A percentile compares a stretch with the other conserved stretches of the same genome.
Conservation (phyloP, 2,329 filamentous ascomycete species). For the Incumbomyces delicatus region DNA sequence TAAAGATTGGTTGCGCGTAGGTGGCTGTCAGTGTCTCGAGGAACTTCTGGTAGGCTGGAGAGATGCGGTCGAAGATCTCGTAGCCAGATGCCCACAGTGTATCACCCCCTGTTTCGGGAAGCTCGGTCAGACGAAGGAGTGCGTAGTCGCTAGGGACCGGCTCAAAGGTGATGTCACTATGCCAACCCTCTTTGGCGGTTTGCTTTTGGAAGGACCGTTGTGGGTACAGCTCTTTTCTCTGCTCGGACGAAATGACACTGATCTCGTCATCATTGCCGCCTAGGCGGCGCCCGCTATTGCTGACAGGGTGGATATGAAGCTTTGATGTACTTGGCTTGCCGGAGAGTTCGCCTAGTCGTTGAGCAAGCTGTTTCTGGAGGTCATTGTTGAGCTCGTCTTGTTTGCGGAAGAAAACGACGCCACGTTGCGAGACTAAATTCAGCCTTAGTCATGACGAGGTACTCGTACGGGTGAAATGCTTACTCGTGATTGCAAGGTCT, state of each 20-base stretch:
- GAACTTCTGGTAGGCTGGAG: conserved; percentile 61
- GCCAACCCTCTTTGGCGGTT: conserved; percentile 48
- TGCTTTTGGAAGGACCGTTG: too few relatives aligned
- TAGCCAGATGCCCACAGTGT: conserved; percentile 72
- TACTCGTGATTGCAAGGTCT: conserved; percentile 59
- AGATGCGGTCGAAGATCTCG: conserved; percentile 71
- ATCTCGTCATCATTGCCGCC: conserved; percentile 41
- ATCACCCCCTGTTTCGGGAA: conserved; percentile 69
- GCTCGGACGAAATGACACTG: conserved; percentile 41
- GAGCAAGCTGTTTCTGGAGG: conserved; percentile 44
- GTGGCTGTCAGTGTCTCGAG: conserved; percentile 32
- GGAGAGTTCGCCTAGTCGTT: conserved; percentile 38
- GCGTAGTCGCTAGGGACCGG: conserved; percentile 80
- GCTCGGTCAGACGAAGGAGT: conserved; percentile 80
- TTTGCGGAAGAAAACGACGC: conserved; percentile 46
- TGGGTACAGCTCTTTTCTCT: too few relatives aligned
- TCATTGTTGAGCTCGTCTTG: conserved; percentile 41
- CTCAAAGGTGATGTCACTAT: conserved; percentile 76
- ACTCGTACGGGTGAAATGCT: too few relatives aligned
- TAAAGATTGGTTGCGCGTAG: conserved; percentile 25
- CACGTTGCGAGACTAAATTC: conserved; percentile 41
- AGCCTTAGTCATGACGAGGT: too few relatives aligned
- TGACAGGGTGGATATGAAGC: conserved; percentile 38
- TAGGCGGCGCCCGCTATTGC: conserved; percentile 38
- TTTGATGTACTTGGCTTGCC: conserved; percentile 38